Base-by-base conservation (phyloP, 352 stramenopile genomes). In the Globisporangium echinulatum region DNA sequence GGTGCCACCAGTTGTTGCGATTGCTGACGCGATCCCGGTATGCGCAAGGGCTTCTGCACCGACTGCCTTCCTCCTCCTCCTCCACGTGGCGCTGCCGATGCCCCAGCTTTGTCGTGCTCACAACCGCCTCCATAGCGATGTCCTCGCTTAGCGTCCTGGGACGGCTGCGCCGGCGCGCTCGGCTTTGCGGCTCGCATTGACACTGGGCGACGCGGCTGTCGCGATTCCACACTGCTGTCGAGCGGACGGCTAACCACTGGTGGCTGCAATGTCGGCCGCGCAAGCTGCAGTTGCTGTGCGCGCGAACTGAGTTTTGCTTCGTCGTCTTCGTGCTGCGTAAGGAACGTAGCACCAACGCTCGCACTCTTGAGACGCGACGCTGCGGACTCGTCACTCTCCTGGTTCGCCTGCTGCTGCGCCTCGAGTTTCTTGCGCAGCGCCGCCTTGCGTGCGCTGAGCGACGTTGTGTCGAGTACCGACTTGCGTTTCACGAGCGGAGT, bases 251-350 rank as follows among this genome's bases (percentile, higher is more conserved):
- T 40, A 1, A 14, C n/a, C 15, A 8, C 42, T 33, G 51, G n/a
- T 9, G 37, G 6, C 19, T 52, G 43, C 3, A 58, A 8, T n/a
- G 58, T 15, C 44, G 19, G 38, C n/a, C 39, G 54, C 7, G 9
- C 38, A 17, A 17, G n/a, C 7, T 39, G 40, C 15, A 38, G 36
- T 15, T 36, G 56, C 42, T 60, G 56, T 37, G 17, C 14, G 11
- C 49, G 49, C 0, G 54, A 19, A 14, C 36, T 42, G 1, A 66
- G 51, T 37, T 48, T 70, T 50, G 15, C 73, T 47, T 77, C 71
- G 19, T 78, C 70, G 7, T 79, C 74, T 50, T 75, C 72, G 46
- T 59, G 61, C 43, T 83, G 74, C 0, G 71, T 83, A 14, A 80
- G 62, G 50, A 81, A 83, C 6, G 74, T 81, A 0, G 62, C 42